A percentile compares a stretch with the other conserved stretches of the same genome.
Evolutionary conservation across 768 basidiomycete genomes (phyloP).

Genomic region (Phylloporus scabripes): DNA sequence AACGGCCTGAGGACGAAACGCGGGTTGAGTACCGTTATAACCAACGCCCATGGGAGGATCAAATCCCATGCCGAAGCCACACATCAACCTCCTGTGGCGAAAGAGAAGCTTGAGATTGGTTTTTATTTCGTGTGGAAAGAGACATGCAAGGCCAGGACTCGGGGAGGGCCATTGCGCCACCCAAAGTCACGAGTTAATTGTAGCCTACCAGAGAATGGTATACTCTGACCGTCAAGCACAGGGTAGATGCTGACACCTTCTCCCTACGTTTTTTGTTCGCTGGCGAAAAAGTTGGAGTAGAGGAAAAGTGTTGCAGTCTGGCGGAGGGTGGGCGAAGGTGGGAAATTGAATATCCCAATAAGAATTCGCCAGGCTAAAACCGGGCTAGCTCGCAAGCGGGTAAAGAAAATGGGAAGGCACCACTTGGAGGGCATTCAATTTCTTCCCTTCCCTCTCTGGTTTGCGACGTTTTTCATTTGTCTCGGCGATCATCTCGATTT

Average conservation of each 20-base stretch:
- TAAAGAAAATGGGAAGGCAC: slow-evolving; percentile 38
- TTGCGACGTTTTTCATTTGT: slow-evolving; percentile 63
- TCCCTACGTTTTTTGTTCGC: slow-evolving; percentile 12
- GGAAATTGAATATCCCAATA: slow-evolving; percentile 42
- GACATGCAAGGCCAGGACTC: slow-evolving; percentile 36
- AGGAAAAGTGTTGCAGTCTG: slow-evolving; percentile 59
- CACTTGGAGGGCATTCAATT: no score
- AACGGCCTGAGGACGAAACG: slow-evolving; percentile 11
- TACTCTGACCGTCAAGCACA: slow-evolving; percentile 19
- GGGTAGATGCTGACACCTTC: slow-evolving; percentile 16
- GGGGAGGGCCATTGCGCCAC: slow-evolving; percentile 35
- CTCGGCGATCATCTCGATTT: slow-evolving; percentile 87
- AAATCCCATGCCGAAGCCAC: slow-evolving; percentile 22
- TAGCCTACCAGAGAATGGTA: background rate
- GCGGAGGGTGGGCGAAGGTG: no score
- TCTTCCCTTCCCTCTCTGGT: slow-evolving; percentile 42
- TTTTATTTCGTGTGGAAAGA: slow-evolving; percentile 44
- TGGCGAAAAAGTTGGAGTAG: slow-evolving; percentile 22
- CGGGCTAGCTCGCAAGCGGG: slow-evolving; percentile 1
- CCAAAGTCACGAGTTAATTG: slow-evolving; percentile 32
- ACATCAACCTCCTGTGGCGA: slow-evolving; percentile 34
- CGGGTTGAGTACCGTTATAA: slow-evolving; percentile 12
- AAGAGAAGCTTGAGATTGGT: slow-evolving; percentile 52
- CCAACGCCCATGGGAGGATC: slow-evolving; percentile 17
- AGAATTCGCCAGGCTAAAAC: slow-evolving; percentile 55